Percentiles rank a stretch among this genome's conserved stretches.
These are phyloP conservation scores for Primulina eburnea DNA, from an alignment of 257 asterid species.

Conservation along the genomic window DNA sequence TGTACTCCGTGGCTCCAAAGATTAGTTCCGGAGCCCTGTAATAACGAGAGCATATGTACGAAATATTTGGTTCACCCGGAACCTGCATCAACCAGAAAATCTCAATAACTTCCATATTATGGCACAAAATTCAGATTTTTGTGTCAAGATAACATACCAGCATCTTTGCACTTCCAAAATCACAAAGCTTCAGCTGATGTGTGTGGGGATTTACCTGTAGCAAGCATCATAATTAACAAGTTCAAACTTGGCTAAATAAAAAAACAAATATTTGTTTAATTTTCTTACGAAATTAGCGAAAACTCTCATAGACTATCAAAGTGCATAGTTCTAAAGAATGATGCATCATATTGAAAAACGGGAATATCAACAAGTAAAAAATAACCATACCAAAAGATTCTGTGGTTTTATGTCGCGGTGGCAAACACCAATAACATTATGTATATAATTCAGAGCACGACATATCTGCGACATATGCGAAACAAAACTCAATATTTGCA, in stretches of 20 bases:
- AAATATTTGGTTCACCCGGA: conserved; percentile 82
- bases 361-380: background rate
- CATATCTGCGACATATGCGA: conserved; percentile 42
- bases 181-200: conserved; percentile 66
- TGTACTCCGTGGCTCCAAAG: conserved; percentile 88
- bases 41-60: conserved; percentile 90
- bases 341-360: background rate
- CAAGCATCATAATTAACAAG: background rate
- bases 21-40: conserved; percentile 94
- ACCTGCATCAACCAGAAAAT: conserved; percentile 46
- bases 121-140: background rate
- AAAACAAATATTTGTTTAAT: background rate
- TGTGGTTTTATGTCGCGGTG: conserved; percentile 77
- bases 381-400: conserved; percentile 52
- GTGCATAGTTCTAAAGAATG: background rate
- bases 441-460: conserved; percentile 60
- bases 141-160: conserved; percentile 39
- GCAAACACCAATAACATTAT: conserved; percentile 55
- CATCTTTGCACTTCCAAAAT: conserved; percentile 76
- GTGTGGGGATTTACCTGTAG: conserved; percentile 70
- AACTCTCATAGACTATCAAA: background rate
- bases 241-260: conserved; percentile 7
- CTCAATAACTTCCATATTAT: background rate
- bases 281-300: too few species aligned
- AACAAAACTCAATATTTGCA: background rate